Evolutionary conservation across 2,329 filamentous ascomycete genomes (phyloP), one percentile per base, ranked within the genome.

Genomic region (Verticillium longisporum): DNA sequence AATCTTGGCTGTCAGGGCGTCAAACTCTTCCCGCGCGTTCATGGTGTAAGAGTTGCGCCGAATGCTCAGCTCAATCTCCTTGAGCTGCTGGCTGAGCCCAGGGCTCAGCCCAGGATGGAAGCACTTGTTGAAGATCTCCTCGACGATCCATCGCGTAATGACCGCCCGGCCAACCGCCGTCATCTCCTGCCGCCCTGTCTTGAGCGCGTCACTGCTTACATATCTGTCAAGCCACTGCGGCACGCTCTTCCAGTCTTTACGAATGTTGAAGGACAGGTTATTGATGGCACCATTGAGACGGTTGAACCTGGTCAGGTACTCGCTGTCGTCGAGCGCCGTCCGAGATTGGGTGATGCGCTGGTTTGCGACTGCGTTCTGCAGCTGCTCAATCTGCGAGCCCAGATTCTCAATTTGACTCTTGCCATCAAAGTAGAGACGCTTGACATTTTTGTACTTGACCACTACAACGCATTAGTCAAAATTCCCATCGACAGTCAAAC

Each of bases 361-460:
- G 74, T 97, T 95, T 61, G 95, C 95, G 59, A 99, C 85, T n/a
- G 92, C 95, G 73, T 99, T 98, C 73, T 99, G 95, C 18, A 99
- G 83, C 69, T 95, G 90, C 73, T 97, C 94, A 31, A 98, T 90
- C 74, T 97, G 93, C 18, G 87, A 83, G 66, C 88, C 90, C 68
- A 96, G 89, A 69, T 90, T 86, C 70, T 97, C 93, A 60, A 98
- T 94, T 75, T 97, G 93, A 15, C 88, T 83, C 72, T 96, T 95
- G 71, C 94, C 92, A 66, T 98, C 95, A 73, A 98, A 98, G 73
- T 97, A 99, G 69, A 97, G 90, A 61, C 92, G 88, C 79, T 99
- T 99, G 61, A 99, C 94, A 72, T 97, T 97, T 74, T 96, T 96
- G 74, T 99, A 99, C 78, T 99, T 99, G 67, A 86, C 87, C 70